Percentiles rank a stretch among this genome's conserved stretches.
These are phyloP conservation scores for Berkeleyomyces basicola DNA, from an alignment of 2,329 filamentous ascomycete species.

Conservation along the genomic window DNA sequence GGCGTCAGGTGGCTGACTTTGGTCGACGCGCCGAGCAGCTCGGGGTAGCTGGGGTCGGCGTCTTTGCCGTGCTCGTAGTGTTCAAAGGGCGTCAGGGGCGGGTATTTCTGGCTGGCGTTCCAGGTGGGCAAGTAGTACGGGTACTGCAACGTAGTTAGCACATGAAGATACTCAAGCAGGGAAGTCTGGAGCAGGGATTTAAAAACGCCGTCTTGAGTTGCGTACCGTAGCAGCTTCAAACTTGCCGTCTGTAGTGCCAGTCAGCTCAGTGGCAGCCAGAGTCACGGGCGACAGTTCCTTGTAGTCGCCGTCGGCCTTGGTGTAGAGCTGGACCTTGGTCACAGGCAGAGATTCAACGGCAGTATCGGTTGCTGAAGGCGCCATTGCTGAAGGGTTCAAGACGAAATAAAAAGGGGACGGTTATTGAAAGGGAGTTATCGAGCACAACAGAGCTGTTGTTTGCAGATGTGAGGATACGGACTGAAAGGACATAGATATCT, in stretches of 20 bases:
- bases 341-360: neutral
- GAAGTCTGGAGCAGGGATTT: neutral
- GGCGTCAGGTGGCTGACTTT: conserved; percentile 48
- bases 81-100: conserved; percentile 50
- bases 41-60: conserved; percentile 51
- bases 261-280: conserved; percentile 9
- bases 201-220: neutral
- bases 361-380: conserved; percentile 11
- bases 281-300: conserved; percentile 10
- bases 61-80: conserved; percentile 63
- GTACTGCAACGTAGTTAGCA: conserved; percentile 28
- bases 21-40: conserved; percentile 42
- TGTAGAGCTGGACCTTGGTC: neutral
- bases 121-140: conserved; percentile 59
- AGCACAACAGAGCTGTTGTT: neutral
- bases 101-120: conserved; percentile 46
- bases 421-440: neutral
- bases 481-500: too few species aligned
- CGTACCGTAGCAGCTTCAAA: conserved; percentile 10
- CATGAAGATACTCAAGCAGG: neutral
- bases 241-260: conserved; percentile 8
- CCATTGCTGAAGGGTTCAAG: neutral
- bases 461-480: neutral
- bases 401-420: neutral
- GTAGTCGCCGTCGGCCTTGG: conserved; percentile 12